Base-by-base conservation (phyloP, 2,329 filamentous ascomycete species). In the Fusarium guadeloupense region DNA sequence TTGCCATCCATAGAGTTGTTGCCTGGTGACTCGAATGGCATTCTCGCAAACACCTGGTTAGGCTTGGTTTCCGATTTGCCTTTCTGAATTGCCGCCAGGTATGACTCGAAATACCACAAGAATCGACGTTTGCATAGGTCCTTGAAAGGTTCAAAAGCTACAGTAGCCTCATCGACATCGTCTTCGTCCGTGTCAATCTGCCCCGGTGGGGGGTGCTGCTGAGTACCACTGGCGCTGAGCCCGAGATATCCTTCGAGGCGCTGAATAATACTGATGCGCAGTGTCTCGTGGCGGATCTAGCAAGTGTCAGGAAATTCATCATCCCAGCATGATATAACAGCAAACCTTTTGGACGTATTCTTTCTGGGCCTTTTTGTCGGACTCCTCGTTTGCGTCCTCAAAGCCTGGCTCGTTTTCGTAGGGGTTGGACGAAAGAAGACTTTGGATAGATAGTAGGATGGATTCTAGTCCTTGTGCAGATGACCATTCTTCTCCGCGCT, bases 321-420 rank as follows among this genome's bases (percentile, higher is more conserved):
- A 14, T 12, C 6, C 6, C 1, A 9, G n/a, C 7, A n/a, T 42
- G 54, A 31, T 16, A 9, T 34, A 16, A 25, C 17, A 9, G 17
- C 48, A 37, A 74, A 91, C 91, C 85, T 97, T 97, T 43, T 88
- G 85, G 12, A 90, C 83, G 70, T 97, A 97, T 9, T 86, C 81
- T 59, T 85, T 83, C 74, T 93, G 91, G 54, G 88, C 83, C 74
- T 88, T 86, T 76, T 91, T 89, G 73, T 96, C 92, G 5, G 82
- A 77, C 1, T 82, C 77, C 9, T 85, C 82, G 39, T 89, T 89
- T 12, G 88, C 85, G 56, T 90, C 84, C 73, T 98, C 94, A 68
- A 92, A 97, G 6, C 95, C 95, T 2, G 95, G 95, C 74, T 99
- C 95, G 69, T 98, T 97, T 72, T 95, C 92, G 76, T 97, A 98